Conservation (phyloP, 805 yeast species). For the Candida fluviatilis region DNA sequence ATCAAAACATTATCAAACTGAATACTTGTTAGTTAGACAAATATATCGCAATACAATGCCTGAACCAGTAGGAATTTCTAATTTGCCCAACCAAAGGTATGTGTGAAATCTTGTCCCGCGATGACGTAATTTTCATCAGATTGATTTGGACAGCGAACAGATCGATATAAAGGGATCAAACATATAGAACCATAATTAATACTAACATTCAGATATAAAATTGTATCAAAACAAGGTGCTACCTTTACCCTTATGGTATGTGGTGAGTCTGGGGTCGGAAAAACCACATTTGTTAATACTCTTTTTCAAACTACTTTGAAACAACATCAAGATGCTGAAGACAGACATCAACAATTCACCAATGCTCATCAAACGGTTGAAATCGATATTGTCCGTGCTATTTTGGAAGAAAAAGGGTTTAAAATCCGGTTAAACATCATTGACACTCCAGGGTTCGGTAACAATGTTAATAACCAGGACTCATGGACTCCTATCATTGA, state of each 20-base stretch:
- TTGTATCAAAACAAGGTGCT: conserved; percentile 71
- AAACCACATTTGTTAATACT: conserved; percentile 87
- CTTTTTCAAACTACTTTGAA: conserved; percentile 73
- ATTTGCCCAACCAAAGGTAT: conserved; percentile 70
- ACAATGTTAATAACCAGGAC: conserved; percentile 77
- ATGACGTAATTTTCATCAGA: background rate
- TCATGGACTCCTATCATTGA: conserved; percentile 86
- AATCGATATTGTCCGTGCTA: conserved; percentile 75
- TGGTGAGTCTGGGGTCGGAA: conserved; percentile 91
- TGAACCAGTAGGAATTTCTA: conserved; percentile 66
- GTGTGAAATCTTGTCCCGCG: conserved; percentile 14
- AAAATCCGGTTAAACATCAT: conserved; percentile 71
- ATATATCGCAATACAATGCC: conserved; percentile 26
- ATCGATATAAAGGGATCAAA: background rate
- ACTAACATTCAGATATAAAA: conserved; percentile 50
- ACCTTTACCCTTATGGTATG: conserved; percentile 79
- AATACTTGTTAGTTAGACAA: background rate
- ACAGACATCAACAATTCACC: conserved; percentile 55
- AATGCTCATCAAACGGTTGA: conserved; percentile 63
- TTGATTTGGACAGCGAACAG: too few species aligned
- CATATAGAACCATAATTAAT: background rate
- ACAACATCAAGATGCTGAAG: conserved; percentile 50
- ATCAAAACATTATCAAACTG: conserved; percentile 2
- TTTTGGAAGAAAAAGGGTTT: conserved; percentile 80
- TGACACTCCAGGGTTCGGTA: conserved; percentile 95